Evolutionary conservation across 1,284 basidiomycete species (phyloP).

Genomic region (Ustilago hordei): DNA sequence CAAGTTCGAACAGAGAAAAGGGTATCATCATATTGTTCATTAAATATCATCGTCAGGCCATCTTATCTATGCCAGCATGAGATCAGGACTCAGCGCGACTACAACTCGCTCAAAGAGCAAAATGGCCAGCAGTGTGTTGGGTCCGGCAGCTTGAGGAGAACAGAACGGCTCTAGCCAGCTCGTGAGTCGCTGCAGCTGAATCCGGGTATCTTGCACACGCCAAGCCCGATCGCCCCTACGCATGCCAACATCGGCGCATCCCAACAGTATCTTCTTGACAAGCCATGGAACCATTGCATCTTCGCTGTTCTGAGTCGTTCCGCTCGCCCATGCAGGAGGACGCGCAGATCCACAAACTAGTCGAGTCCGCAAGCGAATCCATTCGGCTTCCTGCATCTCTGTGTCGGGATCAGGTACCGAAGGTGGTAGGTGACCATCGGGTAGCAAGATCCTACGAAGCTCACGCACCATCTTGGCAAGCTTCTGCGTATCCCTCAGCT

Average conservation of each 20-base stretch:
- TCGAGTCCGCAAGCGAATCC: conserved; percentile 38
- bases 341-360: conserved; percentile 10
- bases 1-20: background rate
- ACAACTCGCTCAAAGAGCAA: conserved; percentile 49
- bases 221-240: conserved; percentile 12
- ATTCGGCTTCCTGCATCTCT: conserved; percentile 39
- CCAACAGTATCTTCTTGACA: conserved; percentile 28
- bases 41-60: background rate
- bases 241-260: conserved; percentile 15
- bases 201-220: conserved; percentile 13
- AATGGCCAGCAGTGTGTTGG: conserved; percentile 50
- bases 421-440: conserved; percentile 40
- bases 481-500: conserved; percentile 29
- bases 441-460: conserved; percentile 33
- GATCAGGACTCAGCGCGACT: conserved; percentile 35
- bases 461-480: conserved; percentile 18
- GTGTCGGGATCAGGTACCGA: conserved; percentile 39
- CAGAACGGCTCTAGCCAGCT: conserved; percentile 46
- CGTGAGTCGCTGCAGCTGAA: conserved; percentile 36
- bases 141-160: conserved; percentile 47
- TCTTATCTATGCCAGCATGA: conserved; percentile 22
- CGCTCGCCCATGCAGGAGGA: background rate
- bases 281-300: conserved; percentile 13
- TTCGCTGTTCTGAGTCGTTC: background rate
- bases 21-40: conserved; percentile 16